phyloP scores from a whole-genome alignment of 2,329 filamentous ascomycete genomes.

The Curvularia spicifera region DNA sequence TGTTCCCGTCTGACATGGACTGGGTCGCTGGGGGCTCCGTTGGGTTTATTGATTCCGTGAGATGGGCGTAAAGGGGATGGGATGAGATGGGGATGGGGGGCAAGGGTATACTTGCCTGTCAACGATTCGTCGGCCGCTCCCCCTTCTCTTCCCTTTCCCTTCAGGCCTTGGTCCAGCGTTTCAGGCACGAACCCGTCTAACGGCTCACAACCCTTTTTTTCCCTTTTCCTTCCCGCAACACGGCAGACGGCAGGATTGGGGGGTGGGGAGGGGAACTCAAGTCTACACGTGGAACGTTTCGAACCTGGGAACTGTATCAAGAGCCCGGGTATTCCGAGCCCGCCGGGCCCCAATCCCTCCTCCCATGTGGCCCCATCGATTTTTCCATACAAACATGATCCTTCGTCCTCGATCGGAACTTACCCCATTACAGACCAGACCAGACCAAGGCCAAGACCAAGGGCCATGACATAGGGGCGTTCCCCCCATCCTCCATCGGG shows the following conservation, averaged over 20 bases:
- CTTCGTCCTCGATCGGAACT: neutral
- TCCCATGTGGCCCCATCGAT: too few relatives aligned
- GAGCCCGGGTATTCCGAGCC: neutral
- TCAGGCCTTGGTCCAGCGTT: neutral
- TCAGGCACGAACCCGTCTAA: slow-evolving; percentile 6
- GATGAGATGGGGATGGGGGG: neutral
- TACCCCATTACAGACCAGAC: neutral
- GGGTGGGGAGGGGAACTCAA: neutral
- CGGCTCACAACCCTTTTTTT: neutral
- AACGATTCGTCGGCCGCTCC: neutral
- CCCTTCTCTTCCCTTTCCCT: too few relatives aligned
- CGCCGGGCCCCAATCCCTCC: neutral
- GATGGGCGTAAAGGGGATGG: neutral
- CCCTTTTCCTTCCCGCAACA: neutral
- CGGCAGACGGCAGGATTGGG: neutral
- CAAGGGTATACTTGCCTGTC: slow-evolving; percentile 1
- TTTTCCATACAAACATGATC: neutral
- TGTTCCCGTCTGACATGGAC: neutral
- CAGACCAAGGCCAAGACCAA: too few relatives aligned
- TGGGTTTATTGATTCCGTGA: slow-evolving; percentile 6
- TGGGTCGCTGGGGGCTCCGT: slow-evolving; percentile 3
- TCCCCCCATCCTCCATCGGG: neutral
- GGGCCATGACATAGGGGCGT: neutral
- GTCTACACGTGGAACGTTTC: slow-evolving; percentile 4
- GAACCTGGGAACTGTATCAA: neutral